Evolutionary conservation across 2,329 filamentous ascomycete genomes (phyloP).

Genomic region (Calonectria leucothoes): DNA sequence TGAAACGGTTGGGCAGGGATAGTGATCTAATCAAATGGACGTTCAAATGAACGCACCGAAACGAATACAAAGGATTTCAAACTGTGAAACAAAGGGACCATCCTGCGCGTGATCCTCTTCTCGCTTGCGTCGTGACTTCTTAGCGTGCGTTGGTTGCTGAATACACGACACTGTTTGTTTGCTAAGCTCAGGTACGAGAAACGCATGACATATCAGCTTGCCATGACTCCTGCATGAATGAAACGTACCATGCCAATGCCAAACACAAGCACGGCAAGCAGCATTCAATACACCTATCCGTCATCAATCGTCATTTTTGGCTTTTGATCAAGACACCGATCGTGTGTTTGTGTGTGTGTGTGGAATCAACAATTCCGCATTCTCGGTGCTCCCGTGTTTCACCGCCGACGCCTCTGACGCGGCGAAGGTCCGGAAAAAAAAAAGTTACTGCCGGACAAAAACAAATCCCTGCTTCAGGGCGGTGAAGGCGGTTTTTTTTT

Average conservation of each 20-base stretch:
- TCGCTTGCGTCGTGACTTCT: too few species aligned
- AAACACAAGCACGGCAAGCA: neutral
- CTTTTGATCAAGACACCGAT: neutral
- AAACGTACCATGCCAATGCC: neutral
- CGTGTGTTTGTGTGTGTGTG: neutral
- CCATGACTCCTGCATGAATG: neutral
- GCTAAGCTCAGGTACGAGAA: neutral
- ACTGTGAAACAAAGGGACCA: neutral
- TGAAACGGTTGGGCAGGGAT: neutral
- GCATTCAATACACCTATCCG: neutral
- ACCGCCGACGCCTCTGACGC: constrained; percentile 19
- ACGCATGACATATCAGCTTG: neutral
- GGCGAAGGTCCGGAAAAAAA: neutral
- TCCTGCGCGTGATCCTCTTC: neutral
- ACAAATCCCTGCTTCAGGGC: constrained; percentile 2
- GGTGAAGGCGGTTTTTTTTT: constrained; percentile 17
- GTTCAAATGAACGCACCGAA: neutral
- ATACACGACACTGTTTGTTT: neutral
- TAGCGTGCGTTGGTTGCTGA: neutral
- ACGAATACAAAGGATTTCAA: neutral
- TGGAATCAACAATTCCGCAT: neutral
- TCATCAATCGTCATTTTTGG: neutral
- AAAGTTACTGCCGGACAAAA: constrained; percentile 29
- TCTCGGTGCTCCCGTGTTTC: neutral
- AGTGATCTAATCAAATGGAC: neutral